A percentile compares a stretch with the other conserved stretches of the same genome.
Evolutionary conservation across 1,284 basidiomycete genomes (phyloP).

Genomic region (Irpex sp.): DNA sequence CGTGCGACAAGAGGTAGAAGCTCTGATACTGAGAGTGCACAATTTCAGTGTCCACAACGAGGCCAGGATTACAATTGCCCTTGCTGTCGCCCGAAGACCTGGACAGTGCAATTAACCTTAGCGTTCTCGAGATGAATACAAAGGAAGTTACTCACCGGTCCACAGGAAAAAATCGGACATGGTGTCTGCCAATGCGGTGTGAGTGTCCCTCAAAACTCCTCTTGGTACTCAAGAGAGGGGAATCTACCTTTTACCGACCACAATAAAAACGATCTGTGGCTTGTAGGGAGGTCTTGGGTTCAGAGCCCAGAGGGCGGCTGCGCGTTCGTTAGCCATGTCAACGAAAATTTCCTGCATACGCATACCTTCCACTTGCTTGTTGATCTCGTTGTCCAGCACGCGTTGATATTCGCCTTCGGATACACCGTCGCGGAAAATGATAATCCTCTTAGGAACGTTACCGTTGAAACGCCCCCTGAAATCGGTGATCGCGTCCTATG

Average conservation of each 20-base stretch:
- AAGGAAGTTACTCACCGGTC: slow-evolving; percentile 3
- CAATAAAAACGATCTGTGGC: slow-evolving; percentile 38
- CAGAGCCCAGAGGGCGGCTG: background rate
- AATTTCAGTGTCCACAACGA: slow-evolving; percentile 43
- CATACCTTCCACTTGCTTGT: slow-evolving; percentile 38
- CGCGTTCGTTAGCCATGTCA: background rate
- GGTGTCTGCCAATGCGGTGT: slow-evolving; percentile 32
- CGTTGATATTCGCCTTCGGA: slow-evolving; percentile 57
- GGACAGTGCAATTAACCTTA: background rate
- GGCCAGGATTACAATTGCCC: slow-evolving; percentile 48
- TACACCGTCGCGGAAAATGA: slow-evolving; percentile 63
- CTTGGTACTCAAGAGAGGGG: background rate
- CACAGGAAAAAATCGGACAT: slow-evolving; percentile 46
- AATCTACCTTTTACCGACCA: slow-evolving; percentile 51
- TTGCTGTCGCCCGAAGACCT: slow-evolving; percentile 15
- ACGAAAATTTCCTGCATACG: slow-evolving; percentile 1
- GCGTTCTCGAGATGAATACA: background rate
- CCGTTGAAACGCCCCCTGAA: background rate
- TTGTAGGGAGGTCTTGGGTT: background rate
- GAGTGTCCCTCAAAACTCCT: background rate
- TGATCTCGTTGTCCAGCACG: slow-evolving; percentile 42
- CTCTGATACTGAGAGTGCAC: slow-evolving; percentile 41
- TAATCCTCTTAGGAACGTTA: slow-evolving; percentile 22
- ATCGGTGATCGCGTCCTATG: slow-evolving; percentile 26
- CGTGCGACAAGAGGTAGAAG: slow-evolving; percentile 62